Conservation (phyloP, 495 filamentous ascomycete species). For the Tricharina praecox region DNA sequence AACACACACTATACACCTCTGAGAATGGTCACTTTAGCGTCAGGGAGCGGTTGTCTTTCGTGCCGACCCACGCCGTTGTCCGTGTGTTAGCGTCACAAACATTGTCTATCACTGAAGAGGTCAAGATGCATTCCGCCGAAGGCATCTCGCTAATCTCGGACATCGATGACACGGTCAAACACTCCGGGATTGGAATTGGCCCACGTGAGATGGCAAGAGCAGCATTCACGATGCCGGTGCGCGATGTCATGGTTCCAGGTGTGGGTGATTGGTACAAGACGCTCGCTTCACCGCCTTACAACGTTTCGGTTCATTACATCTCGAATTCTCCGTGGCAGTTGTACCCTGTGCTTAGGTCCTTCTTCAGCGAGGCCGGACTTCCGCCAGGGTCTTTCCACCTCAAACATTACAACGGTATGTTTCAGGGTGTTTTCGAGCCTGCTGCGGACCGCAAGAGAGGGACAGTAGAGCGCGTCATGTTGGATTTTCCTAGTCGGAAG, state of each 20-base stretch:
- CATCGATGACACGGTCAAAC: conserved; percentile 96
- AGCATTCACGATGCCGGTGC: conserved; percentile 73
- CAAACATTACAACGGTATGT: conserved; percentile 87
- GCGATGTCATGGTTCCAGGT: conserved; percentile 64
- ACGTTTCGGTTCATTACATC: conserved; percentile 33
- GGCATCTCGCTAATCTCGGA: conserved; percentile 93
- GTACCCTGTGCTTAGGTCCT: conserved; percentile 69
- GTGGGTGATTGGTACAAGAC: conserved; percentile 76
- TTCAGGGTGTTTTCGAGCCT: conserved; percentile 95
- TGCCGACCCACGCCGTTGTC: conserved; percentile 79
- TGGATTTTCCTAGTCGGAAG: conserved; percentile 74
- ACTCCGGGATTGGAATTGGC: conserved; percentile 71
- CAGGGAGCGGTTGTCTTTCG: conserved; percentile 64
- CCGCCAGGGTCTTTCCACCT: conserved; percentile 81
- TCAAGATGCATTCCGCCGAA: conserved; percentile 53
- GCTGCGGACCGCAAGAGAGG: conserved; percentile 86
- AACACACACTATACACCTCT: conserved; percentile 62
- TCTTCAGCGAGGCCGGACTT: conserved; percentile 59
- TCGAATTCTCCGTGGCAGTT: conserved; percentile 85
- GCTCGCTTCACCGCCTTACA: conserved; percentile 33
- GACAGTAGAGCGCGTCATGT: conserved; percentile 64
- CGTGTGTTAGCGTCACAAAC: conserved; percentile 73
- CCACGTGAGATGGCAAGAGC: conserved; percentile 91
- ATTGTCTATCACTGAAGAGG: conserved; percentile 57
- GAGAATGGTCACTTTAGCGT: conserved; percentile 72